A percentile compares a stretch with the other conserved stretches of the same genome.
These are phyloP conservation scores for Suhomyces anneliseae DNA, from an alignment of 1,139 yeast genomes.

Conservation along the genomic window DNA sequence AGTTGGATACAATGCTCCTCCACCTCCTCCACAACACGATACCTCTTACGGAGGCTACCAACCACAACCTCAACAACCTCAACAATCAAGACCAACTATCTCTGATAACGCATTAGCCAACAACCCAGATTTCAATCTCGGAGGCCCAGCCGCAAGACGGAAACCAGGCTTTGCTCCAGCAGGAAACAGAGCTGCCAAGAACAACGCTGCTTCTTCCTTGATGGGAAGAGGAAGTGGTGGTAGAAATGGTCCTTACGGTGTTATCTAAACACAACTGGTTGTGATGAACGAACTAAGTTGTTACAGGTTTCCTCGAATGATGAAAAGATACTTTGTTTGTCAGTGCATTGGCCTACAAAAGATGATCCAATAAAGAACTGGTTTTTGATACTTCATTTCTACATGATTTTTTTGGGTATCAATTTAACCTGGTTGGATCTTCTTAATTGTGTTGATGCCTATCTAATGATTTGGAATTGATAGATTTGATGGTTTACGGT, in stretches of 20 bases:
- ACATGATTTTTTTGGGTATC: too few relatives aligned
- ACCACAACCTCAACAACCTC: slow-evolving; percentile 9
- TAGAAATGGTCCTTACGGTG: slow-evolving; percentile 13
- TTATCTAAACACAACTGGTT: slow-evolving; percentile 1
- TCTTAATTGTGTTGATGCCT: too few relatives aligned
- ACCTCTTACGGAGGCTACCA: slow-evolving; percentile 9
- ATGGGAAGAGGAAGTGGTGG: slow-evolving; percentile 17
- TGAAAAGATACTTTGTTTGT: too few relatives aligned
- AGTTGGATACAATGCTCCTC: slow-evolving; percentile 12
- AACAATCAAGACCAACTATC: slow-evolving; percentile 26
- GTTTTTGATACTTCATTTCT: too few relatives aligned
- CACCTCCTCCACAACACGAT: neutral
- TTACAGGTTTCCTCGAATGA: neutral
- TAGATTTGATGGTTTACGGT: slow-evolving; percentile 1
- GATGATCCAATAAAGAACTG: too few relatives aligned
- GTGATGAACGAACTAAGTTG: neutral
- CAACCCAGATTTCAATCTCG: slow-evolving; percentile 49
- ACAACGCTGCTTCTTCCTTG: slow-evolving; percentile 14
- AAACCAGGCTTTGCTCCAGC: slow-evolving; percentile 15
- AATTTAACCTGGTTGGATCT: too few relatives aligned
- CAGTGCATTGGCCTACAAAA: too few relatives aligned
- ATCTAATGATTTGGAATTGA: neutral
- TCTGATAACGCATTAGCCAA: slow-evolving; percentile 50
- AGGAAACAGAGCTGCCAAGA: slow-evolving; percentile 11
- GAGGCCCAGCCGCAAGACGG: slow-evolving; percentile 9